phyloP scores from a whole-genome alignment of 371 early-diverging fungal species.

The Encephalitozoon intestinalis region DNA sequence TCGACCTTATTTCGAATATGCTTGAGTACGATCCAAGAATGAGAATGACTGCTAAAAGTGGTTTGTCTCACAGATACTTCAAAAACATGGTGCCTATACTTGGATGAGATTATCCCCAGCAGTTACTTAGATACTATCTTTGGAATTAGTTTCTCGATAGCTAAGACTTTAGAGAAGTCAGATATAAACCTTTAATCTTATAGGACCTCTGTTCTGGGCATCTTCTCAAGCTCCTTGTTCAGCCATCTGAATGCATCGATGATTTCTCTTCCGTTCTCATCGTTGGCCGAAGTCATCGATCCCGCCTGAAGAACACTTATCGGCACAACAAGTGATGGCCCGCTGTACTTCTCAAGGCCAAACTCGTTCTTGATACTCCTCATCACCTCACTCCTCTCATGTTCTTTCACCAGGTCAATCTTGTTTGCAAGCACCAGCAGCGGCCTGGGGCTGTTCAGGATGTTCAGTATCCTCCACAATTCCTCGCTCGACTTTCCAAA shows the following conservation, averaged over 20 bases:
- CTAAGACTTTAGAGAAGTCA: background rate
- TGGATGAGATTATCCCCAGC: conserved; percentile 1
- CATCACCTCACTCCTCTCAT: background rate
- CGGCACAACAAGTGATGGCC: conserved; percentile 10
- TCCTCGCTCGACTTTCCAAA: conserved; percentile 71
- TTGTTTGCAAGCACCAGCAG: conserved; percentile 50
- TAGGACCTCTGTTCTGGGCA: background rate
- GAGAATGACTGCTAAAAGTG: conserved; percentile 79
- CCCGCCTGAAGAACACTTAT: conserved; percentile 21
- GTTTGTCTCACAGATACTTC: conserved; percentile 87
- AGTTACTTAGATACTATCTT: background rate
- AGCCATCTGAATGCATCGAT: conserved; percentile 47
- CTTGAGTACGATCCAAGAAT: conserved; percentile 82
- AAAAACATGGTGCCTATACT: conserved; percentile 66
- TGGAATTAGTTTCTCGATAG: background rate
- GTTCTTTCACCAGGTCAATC: conserved; percentile 32
- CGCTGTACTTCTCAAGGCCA: conserved; percentile 14
- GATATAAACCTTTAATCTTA: background rate
- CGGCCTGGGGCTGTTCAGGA: conserved; percentile 31
- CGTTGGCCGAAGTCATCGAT: background rate
- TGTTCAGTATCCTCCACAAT: conserved; percentile 49
- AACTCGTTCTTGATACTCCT: conserved; percentile 5
- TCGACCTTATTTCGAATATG: conserved; percentile 73
- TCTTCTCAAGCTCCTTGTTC: conserved; percentile 20
- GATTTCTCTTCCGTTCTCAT: conserved; percentile 11